Conservation (phyloP, 345 rosid species). For the Populus deltoides region DNA sequence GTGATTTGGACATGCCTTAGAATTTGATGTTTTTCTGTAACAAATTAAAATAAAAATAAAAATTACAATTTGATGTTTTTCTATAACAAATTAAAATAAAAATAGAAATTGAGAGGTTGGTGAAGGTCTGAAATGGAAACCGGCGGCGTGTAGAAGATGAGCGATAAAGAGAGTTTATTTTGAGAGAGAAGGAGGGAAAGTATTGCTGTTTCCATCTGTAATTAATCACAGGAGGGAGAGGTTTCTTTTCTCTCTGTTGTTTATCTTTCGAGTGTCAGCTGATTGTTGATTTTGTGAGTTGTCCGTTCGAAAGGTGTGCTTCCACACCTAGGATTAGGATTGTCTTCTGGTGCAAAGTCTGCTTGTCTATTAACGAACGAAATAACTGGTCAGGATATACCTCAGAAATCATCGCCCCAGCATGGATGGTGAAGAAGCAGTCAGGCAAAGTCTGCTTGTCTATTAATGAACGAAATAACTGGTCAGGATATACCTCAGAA, state of each 20-base stretch:
- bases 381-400: too few relatives aligned
- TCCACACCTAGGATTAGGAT: neutral
- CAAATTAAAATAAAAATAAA: neutral
- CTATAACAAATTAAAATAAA: neutral
- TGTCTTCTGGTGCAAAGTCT: too few relatives aligned
- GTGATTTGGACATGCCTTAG: too few relatives aligned
- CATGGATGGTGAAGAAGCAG: too few relatives aligned
- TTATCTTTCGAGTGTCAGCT: neutral
- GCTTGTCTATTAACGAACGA: too few relatives aligned
- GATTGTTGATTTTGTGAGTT: neutral
- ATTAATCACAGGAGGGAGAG: neutral
- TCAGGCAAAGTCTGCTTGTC: too few relatives aligned
- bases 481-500: too few relatives aligned
- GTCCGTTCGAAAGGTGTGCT: neutral
- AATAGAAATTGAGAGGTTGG: too few relatives aligned
- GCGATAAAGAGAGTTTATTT: constrained; percentile 13
- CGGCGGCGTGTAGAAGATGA: constrained; percentile 24
- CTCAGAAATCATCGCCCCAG: too few relatives aligned
- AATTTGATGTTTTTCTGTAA: neutral
- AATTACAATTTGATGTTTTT: too few relatives aligned
- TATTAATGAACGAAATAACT: too few relatives aligned
- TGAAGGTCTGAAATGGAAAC: constrained; percentile 13
- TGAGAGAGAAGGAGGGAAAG: constrained; percentile 39
- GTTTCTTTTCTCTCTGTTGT: neutral
- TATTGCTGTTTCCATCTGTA: constrained; percentile 36